phyloP scores from a whole-genome alignment of 306 rosid genomes.

The Abrus pulchellus region DNA sequence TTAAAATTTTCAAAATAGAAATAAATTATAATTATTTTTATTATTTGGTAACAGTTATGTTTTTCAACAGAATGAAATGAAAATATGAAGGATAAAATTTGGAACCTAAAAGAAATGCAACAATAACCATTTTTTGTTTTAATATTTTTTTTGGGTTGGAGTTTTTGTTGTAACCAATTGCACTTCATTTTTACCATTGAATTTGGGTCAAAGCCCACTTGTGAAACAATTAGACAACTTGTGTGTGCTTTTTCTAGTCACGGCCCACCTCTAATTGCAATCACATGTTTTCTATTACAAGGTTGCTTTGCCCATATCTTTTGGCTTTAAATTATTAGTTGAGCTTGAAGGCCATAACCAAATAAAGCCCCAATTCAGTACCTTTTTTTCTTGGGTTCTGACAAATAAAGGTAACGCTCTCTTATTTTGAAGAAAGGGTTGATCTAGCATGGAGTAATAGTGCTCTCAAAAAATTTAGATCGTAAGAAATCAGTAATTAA shows the following conservation, averaged over 20 bases:
- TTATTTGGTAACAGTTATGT: not conserved
- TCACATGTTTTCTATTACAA: not conserved
- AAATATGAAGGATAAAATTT: not conserved
- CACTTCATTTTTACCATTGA: not conserved
- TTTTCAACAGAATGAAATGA: not conserved
- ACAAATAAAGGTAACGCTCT: no score
- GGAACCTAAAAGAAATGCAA: not conserved
- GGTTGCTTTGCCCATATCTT: not conserved
- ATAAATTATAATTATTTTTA: not conserved
- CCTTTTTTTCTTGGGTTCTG: not conserved
- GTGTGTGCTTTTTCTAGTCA: not conserved
- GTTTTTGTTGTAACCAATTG: not conserved
- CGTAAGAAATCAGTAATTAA: no score
- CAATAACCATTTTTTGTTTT: not conserved
- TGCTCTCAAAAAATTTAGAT: no score
- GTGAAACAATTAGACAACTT: not conserved
- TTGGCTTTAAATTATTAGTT: not conserved
- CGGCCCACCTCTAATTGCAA: not conserved
- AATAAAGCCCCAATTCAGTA: not conserved
- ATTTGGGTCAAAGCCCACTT: not conserved
- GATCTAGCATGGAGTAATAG: no score
- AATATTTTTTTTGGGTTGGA: not conserved
- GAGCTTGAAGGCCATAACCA: slow-evolving; percentile 14
- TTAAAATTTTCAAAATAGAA: not conserved
- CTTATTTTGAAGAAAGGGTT: no score